Percentiles rank a stretch among this genome's conserved stretches.
Conservation (phyloP, 257 asterid species). For the Jacaranda copaia region DNA sequence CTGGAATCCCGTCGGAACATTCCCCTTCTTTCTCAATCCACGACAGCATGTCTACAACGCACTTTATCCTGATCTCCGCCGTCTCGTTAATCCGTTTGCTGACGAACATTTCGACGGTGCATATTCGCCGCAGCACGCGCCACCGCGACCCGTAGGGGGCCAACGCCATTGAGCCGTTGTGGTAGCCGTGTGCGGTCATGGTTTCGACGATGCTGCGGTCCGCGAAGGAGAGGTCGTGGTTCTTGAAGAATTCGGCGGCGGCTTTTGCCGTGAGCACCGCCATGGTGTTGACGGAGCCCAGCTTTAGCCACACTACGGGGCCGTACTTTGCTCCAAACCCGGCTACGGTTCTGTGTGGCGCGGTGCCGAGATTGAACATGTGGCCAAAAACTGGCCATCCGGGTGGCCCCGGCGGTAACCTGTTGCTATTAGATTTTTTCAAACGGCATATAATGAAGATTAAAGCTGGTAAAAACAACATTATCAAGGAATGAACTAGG, state of each 20-base stretch:
- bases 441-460: conserved; percentile 6
- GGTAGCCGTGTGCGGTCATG: conserved; percentile 51
- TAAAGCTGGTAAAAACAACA: conserved; percentile 28
- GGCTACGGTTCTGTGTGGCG: conserved; percentile 51
- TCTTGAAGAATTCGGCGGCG: conserved; percentile 58
- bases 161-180: conserved; percentile 44
- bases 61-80: conserved; percentile 41
- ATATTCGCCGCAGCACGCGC: conserved; percentile 49
- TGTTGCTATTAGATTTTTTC: neutral
- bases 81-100: conserved; percentile 49
- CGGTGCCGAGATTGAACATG: conserved; percentile 55
- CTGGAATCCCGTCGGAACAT: conserved; percentile 7
- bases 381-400: conserved; percentile 66
- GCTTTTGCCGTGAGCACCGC: conserved; percentile 46
- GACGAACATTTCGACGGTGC: conserved; percentile 56
- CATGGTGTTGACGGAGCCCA: conserved; percentile 59
- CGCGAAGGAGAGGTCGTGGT: conserved; percentile 52
- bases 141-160: conserved; percentile 57
- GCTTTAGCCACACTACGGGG: conserved; percentile 55
- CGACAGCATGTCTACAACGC: conserved; percentile 46
- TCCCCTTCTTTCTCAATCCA: conserved; percentile 48
- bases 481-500: conserved; percentile 31
- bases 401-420: conserved; percentile 56
- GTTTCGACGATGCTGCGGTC: conserved; percentile 49
- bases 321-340: conserved; percentile 45